These are phyloP conservation scores for Colletotrichum paranaense DNA, from an alignment of 2,329 filamentous ascomycete genomes.

Conservation along the genomic window DNA sequence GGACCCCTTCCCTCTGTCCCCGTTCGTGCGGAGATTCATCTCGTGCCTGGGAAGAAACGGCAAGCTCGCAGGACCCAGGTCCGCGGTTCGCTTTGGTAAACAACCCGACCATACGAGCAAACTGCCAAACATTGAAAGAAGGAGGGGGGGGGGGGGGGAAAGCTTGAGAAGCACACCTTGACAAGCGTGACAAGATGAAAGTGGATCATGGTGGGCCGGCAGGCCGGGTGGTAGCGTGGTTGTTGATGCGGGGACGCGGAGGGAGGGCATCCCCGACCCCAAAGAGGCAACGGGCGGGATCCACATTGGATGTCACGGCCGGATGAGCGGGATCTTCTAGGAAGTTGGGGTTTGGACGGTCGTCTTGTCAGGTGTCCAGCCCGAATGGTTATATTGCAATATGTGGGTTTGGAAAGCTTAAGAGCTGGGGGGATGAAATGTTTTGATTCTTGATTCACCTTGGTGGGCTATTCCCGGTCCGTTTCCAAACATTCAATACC, in stretches of 20 bases:
- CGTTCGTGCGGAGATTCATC: background rate
- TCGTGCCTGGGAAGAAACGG: background rate
- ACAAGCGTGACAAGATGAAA: background rate
- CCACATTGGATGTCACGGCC: constrained; percentile 2
- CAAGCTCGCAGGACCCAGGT: background rate
- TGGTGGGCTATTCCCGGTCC: too few relatives aligned
- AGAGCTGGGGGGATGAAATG: background rate
- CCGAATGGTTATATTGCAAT: background rate
- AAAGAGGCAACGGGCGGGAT: constrained; percentile 21
- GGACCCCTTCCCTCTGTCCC: background rate
- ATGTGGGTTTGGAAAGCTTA: background rate
- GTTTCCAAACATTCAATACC: background rate
- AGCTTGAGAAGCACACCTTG: too few relatives aligned
- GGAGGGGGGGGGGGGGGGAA: background rate
- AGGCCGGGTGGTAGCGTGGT: background rate
- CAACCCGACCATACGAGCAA: background rate
- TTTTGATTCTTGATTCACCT: background rate
- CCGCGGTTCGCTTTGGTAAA: constrained; percentile 7
- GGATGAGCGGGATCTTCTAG: constrained; percentile 28
- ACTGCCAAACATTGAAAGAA: too few relatives aligned
- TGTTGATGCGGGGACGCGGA: constrained; percentile 33
- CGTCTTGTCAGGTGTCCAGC: background rate
- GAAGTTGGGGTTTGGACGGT: too few relatives aligned
- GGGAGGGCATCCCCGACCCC: constrained; percentile 34
- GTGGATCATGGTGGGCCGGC: background rate